Base-by-base conservation (phyloP, 2,329 filamentous ascomycete genomes). In the Massarina eburnea region DNA sequence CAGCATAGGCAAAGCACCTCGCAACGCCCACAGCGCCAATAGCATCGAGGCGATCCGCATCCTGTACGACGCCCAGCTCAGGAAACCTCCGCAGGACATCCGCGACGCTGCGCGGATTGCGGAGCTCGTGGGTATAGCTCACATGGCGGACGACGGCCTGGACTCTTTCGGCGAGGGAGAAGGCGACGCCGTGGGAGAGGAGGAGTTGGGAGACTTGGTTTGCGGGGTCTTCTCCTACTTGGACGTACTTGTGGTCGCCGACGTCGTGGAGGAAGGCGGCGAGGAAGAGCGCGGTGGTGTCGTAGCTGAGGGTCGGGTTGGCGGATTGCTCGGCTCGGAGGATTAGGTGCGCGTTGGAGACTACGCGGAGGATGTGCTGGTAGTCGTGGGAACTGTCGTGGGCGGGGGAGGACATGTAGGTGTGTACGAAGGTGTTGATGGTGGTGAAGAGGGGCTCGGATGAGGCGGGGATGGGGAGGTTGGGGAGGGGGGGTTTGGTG, bases 1-100 rank as follows among this genome's bases (percentile, higher is more conserved):
- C 91, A 0, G 86, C 83, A 66, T 84, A 96, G 0, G 86, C 84
- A 66, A 94, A 91, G 32, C 81, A 82, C 34, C 92, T 76, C 2
- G 82, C 91, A 45, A 96, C 85, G 0, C 92, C 92, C 22, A 96
- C 81, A 0, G 88, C 89, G 1, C 91, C 92, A 39, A 96, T 84
- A 3, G 91, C 88, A 71, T 97, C 92, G n/a, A 97, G 76, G 6
- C 91, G 79, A 73, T 96, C 92, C 3, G 91, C 91, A 69, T 96
- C 92, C 72, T 96, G 91, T 24, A 96, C 90, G 38, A 95, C 81
- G 0, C 83, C 91, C 26, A 94, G 74, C 68, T 94, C 89, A 1
- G 89, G 89, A 29, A 88, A 76, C 22, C 72, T 62, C 5, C 64
- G 66, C n/a, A 95, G 75, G n/a, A 91, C 75, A 1, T 73, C 69